Conservation (phyloP, 2,329 filamentous ascomycete species). For the Fusarium sp. region DNA sequence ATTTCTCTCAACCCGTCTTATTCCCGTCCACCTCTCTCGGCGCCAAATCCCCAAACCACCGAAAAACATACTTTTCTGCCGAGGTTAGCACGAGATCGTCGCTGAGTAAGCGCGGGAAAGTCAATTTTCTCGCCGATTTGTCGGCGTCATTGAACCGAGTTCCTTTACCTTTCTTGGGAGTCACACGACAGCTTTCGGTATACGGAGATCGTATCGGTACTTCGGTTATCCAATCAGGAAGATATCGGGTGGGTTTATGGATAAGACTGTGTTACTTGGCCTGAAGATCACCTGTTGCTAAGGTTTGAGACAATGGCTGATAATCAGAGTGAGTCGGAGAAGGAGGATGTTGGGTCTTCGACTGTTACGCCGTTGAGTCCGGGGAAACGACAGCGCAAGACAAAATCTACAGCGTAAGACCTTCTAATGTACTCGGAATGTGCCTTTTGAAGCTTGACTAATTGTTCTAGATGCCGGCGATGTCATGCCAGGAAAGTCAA, state of each 20-base stretch:
- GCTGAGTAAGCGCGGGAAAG: constrained; percentile 41
- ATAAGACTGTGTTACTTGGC: background rate
- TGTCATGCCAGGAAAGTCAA: constrained; percentile 52
- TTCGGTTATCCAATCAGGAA: constrained; percentile 26
- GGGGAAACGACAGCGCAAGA: constrained; percentile 36
- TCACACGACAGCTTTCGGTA: constrained; percentile 25
- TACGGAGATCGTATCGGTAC: background rate
- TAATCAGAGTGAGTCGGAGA: constrained; percentile 32
- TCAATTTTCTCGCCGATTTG: constrained; percentile 8
- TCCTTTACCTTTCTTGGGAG: background rate
- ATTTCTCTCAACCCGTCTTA: background rate
- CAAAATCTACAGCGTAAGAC: constrained; percentile 44
- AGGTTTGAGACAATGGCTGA: background rate
- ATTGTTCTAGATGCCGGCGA: constrained; percentile 44
- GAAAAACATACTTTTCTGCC: constrained; percentile 19
- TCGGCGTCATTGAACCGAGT: constrained; percentile 22
- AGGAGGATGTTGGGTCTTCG: constrained; percentile 33
- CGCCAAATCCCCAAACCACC: background rate
- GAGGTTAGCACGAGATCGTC: background rate
- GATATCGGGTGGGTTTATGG: constrained; percentile 5
- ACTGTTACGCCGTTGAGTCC: constrained; percentile 17
- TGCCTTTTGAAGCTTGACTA: background rate
- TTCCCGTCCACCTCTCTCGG: constrained; percentile 12
- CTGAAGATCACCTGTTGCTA: background rate
- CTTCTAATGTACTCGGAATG: too few species aligned